Conservation (phyloP, 2,329 filamentous ascomycete genomes). For the Cladosporium sphaerospermum region DNA sequence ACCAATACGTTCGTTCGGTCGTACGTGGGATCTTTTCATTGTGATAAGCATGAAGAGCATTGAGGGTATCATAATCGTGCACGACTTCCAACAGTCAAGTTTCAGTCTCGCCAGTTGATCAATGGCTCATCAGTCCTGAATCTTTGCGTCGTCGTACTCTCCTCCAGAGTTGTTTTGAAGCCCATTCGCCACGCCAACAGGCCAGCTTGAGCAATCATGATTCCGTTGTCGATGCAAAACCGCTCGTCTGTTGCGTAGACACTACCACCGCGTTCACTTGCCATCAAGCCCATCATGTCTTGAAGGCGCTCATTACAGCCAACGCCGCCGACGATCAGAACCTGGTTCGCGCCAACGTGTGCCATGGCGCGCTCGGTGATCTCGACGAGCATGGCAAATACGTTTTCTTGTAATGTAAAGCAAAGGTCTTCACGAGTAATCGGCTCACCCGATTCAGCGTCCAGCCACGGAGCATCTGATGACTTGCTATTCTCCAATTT, state of each 20-base stretch:
- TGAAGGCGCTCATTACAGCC: conserved; percentile 92
- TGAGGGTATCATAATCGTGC: conserved; percentile 6
- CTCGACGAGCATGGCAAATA: conserved; percentile 95
- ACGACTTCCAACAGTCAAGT: not conserved
- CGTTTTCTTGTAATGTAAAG: conserved; percentile 90
- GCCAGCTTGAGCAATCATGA: conserved; percentile 98
- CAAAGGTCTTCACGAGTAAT: conserved; percentile 82
- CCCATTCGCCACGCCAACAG: conserved; percentile 78
- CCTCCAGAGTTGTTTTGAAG: conserved; percentile 66
- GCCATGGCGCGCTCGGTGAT: conserved; percentile 99
- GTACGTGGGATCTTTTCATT: no score
- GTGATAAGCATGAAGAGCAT: not conserved
- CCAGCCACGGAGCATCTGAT: conserved; percentile 22
- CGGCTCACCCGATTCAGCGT: conserved; percentile 46
- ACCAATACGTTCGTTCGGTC: no score
- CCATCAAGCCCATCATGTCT: conserved; percentile 98
- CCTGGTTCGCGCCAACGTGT: conserved; percentile 84
- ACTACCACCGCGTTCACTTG: conserved; percentile 75
- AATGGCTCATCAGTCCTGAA: conserved; percentile 47
- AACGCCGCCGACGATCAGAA: conserved; percentile 91
- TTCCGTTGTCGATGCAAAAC: conserved; percentile 98
- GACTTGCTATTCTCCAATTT: conserved; percentile 44
- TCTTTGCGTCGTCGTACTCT: conserved; percentile 62
- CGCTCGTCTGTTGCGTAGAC: conserved; percentile 94
- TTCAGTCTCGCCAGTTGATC: conserved; percentile 44